phyloP scores from a whole-genome alignment of 129 eudicot species.

The Flaveria brownii region DNA sequence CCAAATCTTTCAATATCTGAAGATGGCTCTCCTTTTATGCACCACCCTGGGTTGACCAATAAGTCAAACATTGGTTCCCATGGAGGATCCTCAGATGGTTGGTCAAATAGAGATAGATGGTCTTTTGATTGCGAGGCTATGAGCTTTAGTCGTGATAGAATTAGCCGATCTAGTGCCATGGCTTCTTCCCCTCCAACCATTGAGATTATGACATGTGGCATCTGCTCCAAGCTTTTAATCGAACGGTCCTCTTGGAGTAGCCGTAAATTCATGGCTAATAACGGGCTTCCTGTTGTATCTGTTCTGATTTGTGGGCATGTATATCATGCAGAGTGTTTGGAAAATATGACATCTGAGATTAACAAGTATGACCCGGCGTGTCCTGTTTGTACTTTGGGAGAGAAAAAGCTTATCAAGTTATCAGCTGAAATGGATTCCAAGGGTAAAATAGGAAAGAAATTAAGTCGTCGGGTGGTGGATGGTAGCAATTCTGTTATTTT shows the following conservation, averaged over 20 bases:
- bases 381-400: conserved; percentile 94
- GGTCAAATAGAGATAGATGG: conserved; percentile 87
- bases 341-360: conserved; percentile 75
- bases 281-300: conserved; percentile 74
- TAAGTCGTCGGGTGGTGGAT: conserved; percentile 54
- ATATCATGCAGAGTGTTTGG: conserved; percentile 96
- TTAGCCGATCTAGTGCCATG: conserved; percentile 52
- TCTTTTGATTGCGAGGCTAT: conserved; percentile 80
- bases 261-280: conserved; percentile 57
- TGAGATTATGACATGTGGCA: conserved; percentile 71
- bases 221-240: conserved; percentile 76
- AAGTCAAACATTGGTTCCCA: conserved; percentile 66
- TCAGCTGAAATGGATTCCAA: conserved; percentile 70
- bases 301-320: conserved; percentile 86
- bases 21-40: conserved; percentile 57
- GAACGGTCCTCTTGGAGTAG: conserved; percentile 74
- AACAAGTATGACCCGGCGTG: conserved; percentile 87
- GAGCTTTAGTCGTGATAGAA: conserved; percentile 54
- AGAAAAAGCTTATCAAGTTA: conserved; percentile 61
- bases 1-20: conserved; percentile 79
- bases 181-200: conserved; percentile 50
- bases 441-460: conserved; percentile 53
- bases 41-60: conserved; percentile 58
- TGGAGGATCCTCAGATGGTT: conserved; percentile 79
- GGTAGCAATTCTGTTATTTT: conserved; percentile 44